A percentile compares a stretch with the other conserved stretches of the same genome.
Evolutionary conservation across 2,329 filamentous ascomycete genomes (phyloP).

Genomic region (Hypoxylon sp.): DNA sequence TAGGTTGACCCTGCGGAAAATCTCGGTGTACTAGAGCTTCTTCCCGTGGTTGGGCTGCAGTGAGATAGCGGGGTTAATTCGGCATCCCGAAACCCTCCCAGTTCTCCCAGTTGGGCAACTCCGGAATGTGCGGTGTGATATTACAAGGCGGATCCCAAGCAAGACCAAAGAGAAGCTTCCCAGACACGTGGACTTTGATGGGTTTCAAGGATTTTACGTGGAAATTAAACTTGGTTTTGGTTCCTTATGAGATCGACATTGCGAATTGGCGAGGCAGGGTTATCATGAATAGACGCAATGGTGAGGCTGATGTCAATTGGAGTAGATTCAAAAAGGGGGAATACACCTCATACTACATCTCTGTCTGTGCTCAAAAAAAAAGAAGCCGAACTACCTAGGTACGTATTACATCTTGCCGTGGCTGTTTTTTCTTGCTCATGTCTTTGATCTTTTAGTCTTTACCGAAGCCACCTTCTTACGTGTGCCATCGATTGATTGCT

Average conservation of each 20-base stretch:
- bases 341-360: too few species aligned
- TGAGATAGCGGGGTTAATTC: constrained; percentile 4
- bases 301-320: not conserved
- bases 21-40: not conserved
- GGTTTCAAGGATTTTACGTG: not conserved
- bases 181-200: not conserved
- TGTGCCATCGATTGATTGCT: not conserved
- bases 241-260: not conserved
- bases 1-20: not conserved
- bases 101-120: not conserved
- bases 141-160: constrained; percentile 1
- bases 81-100: not conserved
- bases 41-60: not conserved
- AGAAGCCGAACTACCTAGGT: not conserved
- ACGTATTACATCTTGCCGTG: not conserved
- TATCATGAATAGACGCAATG: not conserved
- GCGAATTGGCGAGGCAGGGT: not conserved
- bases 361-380: not conserved
- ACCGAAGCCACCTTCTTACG: not conserved
- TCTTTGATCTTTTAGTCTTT: not conserved
- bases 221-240: not conserved
- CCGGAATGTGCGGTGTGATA: constrained; percentile 1
- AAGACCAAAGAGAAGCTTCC: not conserved
- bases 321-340: not conserved
- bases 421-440: not conserved